These are phyloP conservation scores for Pestalotiopsis sp. DNA, from an alignment of 2,329 filamentous ascomycete genomes.

Conservation along the genomic window DNA sequence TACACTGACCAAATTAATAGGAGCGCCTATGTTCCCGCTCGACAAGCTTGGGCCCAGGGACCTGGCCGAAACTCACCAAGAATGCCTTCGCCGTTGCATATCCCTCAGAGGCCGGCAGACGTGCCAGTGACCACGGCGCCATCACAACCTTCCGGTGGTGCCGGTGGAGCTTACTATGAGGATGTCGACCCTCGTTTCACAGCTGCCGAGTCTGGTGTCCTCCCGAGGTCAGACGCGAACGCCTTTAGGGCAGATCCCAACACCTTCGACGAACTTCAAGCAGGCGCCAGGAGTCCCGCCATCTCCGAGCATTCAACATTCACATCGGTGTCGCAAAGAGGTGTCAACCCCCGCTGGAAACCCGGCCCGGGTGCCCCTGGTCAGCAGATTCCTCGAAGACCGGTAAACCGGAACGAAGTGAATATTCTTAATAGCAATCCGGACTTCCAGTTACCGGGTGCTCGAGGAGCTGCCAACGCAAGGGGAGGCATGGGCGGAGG, in stretches of 20 bases:
- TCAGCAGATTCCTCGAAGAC: slow-evolving; percentile 46
- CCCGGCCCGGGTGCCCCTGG: slow-evolving; percentile 52
- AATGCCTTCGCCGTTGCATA: slow-evolving; percentile 47
- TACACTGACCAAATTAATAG: slow-evolving; percentile 35
- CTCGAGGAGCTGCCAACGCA: slow-evolving; percentile 30
- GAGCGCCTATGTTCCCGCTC: slow-evolving; percentile 58
- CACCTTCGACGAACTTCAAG: slow-evolving; percentile 63
- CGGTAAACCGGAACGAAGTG: slow-evolving; percentile 64
- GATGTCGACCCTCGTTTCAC: slow-evolving; percentile 90
- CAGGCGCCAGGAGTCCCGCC: slow-evolving; percentile 68
- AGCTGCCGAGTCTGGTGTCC: slow-evolving; percentile 34
- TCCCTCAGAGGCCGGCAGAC: slow-evolving; percentile 37
- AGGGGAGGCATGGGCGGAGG: slow-evolving; percentile 42
- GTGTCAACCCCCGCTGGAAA: slow-evolving; percentile 87
- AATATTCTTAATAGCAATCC: slow-evolving; percentile 79
- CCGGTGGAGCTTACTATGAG: slow-evolving; percentile 73
- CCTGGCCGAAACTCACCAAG: slow-evolving; percentile 46
- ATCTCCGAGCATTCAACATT: slow-evolving; percentile 83
- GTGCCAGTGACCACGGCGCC: slow-evolving; percentile 36
- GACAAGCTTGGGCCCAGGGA: slow-evolving; percentile 57
- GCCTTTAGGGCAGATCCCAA: slow-evolving; percentile 35
- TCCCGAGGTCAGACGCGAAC: slow-evolving; percentile 9
- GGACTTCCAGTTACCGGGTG: slow-evolving; percentile 75
- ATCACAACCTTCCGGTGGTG: slow-evolving; percentile 27
- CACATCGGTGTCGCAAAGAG: slow-evolving; percentile 86